A percentile compares a stretch with the other conserved stretches of the same genome.
phyloP scores from a whole-genome alignment of 306 rosid species.

The Lupinus albus region DNA sequence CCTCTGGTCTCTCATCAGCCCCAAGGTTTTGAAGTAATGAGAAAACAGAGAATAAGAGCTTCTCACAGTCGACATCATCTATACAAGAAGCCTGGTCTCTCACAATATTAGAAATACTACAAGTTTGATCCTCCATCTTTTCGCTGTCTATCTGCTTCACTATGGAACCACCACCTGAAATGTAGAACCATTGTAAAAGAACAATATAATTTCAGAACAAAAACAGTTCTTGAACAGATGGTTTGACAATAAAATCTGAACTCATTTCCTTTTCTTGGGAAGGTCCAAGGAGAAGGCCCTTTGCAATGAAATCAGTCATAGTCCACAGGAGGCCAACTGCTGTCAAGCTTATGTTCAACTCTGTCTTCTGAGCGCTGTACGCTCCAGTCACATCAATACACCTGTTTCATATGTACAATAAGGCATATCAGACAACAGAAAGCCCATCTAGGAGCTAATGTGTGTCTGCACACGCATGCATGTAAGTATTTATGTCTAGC shows the following conservation, averaged over 20 bases:
- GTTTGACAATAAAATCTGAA: conserved; percentile 45
- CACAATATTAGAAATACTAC: conserved; percentile 40
- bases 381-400: conserved; percentile 95
- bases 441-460: not conserved
- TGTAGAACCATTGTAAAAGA: conserved; percentile 33
- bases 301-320: conserved; percentile 91
- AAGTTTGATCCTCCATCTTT: conserved; percentile 48
- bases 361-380: conserved; percentile 94
- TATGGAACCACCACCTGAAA: conserved; percentile 49
- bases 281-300: conserved; percentile 62
- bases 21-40: conserved; percentile 91
- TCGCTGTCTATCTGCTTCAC: conserved; percentile 49
- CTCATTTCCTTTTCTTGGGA: conserved; percentile 65
- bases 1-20: conserved; percentile 99
- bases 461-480: not conserved
- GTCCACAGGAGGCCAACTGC: conserved; percentile 96
- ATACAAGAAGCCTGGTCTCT: conserved; percentile 50
- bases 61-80: conserved; percentile 61
- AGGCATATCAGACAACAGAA: conserved; percentile 33
- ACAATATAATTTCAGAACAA: conserved; percentile 24
- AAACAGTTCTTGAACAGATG: conserved; percentile 5
- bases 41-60: conserved; percentile 78
- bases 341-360: conserved; percentile 92
- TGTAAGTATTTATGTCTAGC: not conserved
- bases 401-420: conserved; percentile 55